Evolutionary conservation across 108 stramenopile species (phyloP).

Genomic region (Skeletonema costatum): DNA sequence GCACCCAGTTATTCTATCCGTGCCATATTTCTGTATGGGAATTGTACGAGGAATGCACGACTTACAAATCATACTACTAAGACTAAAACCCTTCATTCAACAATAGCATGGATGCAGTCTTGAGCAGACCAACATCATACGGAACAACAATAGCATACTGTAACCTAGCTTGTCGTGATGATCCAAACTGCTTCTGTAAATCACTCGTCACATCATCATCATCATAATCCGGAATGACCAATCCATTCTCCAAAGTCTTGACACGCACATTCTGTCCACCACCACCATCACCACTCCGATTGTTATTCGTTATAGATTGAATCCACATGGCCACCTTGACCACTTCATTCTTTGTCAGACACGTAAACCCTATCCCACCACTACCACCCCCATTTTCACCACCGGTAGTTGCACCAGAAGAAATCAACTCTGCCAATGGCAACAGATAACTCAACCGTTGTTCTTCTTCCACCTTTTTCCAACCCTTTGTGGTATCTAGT

Average conservation of each 20-base stretch:
- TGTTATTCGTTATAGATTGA: slow-evolving; percentile 16
- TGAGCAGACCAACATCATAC: slow-evolving; percentile 15
- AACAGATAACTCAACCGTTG: slow-evolving; percentile 13
- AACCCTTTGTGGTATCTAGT: slow-evolving; percentile 14
- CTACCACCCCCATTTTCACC: not conserved
- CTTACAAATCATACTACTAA: too few species aligned
- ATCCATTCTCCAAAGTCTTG: slow-evolving; percentile 12
- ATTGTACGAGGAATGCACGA: too few species aligned
- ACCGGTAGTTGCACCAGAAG: not conserved
- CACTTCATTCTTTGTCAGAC: slow-evolving; percentile 27
- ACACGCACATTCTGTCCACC: not conserved
- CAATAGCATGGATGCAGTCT: slow-evolving; percentile 12
- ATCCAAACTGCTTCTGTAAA: not conserved
- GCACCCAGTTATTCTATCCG: too few species aligned
- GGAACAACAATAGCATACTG: slow-evolving; percentile 26
- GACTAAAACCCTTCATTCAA: not conserved
- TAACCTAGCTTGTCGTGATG: not conserved
- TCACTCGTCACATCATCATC: not conserved
- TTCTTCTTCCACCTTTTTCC: slow-evolving; percentile 25
- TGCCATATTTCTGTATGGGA: too few species aligned
- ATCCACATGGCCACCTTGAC: slow-evolving; percentile 30
- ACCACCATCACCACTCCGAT: not conserved
- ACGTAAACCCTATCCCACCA: slow-evolving; percentile 24
- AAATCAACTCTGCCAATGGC: slow-evolving; percentile 13
- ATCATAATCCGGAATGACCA: slow-evolving; percentile 13